Percentiles rank a stretch among this genome's conserved stretches.
phyloP scores from a whole-genome alignment of 2,329 filamentous ascomycete genomes.

The Metarhizium album region DNA sequence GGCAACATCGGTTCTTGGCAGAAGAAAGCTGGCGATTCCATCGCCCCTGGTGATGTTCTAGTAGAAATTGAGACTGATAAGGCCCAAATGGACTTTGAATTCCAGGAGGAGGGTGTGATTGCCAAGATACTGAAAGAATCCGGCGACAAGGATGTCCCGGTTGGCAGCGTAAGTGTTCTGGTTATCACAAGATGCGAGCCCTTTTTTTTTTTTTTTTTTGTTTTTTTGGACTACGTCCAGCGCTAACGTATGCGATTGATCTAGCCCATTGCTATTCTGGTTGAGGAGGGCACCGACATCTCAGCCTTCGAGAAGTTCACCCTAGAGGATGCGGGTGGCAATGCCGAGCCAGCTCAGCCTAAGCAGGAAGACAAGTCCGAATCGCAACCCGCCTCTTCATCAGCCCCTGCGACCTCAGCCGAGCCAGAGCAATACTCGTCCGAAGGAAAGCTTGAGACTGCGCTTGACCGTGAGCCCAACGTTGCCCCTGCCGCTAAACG shows the following conservation, averaged over 20 bases:
- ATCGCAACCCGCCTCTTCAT: slow-evolving; percentile 45
- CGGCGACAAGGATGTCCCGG: slow-evolving; percentile 85
- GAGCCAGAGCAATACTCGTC: slow-evolving; percentile 61
- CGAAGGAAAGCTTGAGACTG: slow-evolving; percentile 68
- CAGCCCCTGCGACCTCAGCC: slow-evolving; percentile 28
- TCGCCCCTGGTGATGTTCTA: slow-evolving; percentile 86
- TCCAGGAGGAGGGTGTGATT: slow-evolving; percentile 93
- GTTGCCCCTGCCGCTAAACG: slow-evolving; percentile 65
- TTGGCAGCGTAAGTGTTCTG: slow-evolving; percentile 71
- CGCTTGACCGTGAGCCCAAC: slow-evolving; percentile 71
- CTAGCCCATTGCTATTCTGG: slow-evolving; percentile 89
- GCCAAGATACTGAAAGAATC: slow-evolving; percentile 90
- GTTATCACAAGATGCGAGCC: background rate
- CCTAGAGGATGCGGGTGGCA: slow-evolving; percentile 81
- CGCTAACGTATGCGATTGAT: background rate
- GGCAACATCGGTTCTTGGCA: slow-evolving; percentile 97
- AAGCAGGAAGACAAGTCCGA: slow-evolving; percentile 58
- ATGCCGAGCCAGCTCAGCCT: slow-evolving; percentile 51
- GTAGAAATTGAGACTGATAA: slow-evolving; percentile 99
- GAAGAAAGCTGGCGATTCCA: slow-evolving; percentile 85
- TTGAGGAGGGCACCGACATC: slow-evolving; percentile 84
- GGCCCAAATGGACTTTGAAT: slow-evolving; percentile 99
- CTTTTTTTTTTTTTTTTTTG: background rate
- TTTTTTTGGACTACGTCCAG: slow-evolving; percentile 7
- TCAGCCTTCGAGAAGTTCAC: slow-evolving; percentile 82